These are phyloP conservation scores for Metrosideros polymorpha DNA, from an alignment of 441 rosid genomes.

Conservation along the genomic window DNA sequence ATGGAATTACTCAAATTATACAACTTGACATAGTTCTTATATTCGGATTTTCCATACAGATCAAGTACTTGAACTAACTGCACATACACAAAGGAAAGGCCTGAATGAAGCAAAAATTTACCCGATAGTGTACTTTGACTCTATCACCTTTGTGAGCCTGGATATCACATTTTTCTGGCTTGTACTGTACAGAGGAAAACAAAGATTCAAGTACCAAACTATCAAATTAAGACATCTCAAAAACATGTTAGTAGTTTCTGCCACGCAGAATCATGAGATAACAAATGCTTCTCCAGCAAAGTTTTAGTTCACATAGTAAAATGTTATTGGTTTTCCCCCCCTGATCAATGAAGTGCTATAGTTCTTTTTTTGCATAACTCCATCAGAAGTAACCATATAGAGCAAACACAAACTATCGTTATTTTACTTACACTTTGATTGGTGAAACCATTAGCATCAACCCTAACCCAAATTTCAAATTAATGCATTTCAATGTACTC, in stretches of 20 bases:
- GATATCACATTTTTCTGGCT: slow-evolving; percentile 62
- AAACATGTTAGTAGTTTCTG: background rate
- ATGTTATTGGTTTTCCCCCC: background rate
- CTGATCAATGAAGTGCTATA: background rate
- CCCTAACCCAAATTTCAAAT: background rate
- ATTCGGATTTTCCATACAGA: background rate
- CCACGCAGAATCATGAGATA: background rate
- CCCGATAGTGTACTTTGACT: slow-evolving; percentile 83
- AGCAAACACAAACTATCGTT: background rate
- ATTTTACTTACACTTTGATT: background rate
- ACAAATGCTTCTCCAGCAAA: background rate
- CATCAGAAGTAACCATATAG: background rate
- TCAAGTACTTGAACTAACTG: background rate
- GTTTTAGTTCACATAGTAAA: background rate
- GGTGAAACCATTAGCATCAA: background rate
- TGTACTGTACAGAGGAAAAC: slow-evolving; percentile 32
- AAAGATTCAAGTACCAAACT: background rate
- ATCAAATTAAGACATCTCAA: background rate
- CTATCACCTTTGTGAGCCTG: slow-evolving; percentile 91
- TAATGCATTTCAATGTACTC: background rate
- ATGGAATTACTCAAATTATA: background rate
- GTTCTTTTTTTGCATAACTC: background rate
- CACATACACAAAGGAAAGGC: background rate
- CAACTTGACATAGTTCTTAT: background rate
- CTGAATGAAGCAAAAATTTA: slow-evolving; percentile 16